A percentile compares a stretch with the other conserved stretches of the same genome.
These are phyloP conservation scores for Glycine soja DNA, from an alignment of 306 rosid genomes.

Conservation along the genomic window DNA sequence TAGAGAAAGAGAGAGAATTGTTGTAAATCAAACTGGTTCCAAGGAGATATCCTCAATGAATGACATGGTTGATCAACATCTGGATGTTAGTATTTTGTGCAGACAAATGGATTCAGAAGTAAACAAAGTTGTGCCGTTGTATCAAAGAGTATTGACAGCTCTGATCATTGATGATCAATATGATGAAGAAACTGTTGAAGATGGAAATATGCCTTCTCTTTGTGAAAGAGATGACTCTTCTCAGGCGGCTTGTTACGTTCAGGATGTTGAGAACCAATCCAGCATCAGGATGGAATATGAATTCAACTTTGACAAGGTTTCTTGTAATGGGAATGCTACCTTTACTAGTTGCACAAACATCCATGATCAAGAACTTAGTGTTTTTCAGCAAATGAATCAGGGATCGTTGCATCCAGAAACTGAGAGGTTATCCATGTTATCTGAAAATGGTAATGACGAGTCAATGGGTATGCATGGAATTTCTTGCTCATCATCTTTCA, in stretches of 20 bases:
- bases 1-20: conserved; percentile 51
- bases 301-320: conserved; percentile 52
- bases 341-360: conserved; percentile 43
- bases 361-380: conserved; percentile 47
- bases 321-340: conserved; percentile 62
- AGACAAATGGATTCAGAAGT: conserved; percentile 54
- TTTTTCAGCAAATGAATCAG: conserved; percentile 47
- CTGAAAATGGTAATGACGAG: conserved; percentile 61
- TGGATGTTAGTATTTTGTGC: conserved; percentile 46
- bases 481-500: conserved; percentile 51
- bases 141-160: conserved; percentile 84
- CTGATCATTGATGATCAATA: conserved; percentile 70
- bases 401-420: conserved; percentile 45
- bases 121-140: conserved; percentile 64
- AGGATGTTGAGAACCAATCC: conserved; percentile 52
- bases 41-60: conserved; percentile 44
- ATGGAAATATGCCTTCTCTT: conserved; percentile 53
- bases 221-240: conserved; percentile 54
- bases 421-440: conserved; percentile 49
- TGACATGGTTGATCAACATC: conserved; percentile 52
- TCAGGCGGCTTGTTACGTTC: conserved; percentile 40
- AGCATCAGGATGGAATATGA: conserved; percentile 45
- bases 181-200: conserved; percentile 60
- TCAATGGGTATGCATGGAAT: conserved; percentile 43
- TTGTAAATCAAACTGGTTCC: conserved; percentile 52